phyloP scores from a whole-genome alignment of 169 alveolate genomes.

The Cryptosporidium baileyi region DNA sequence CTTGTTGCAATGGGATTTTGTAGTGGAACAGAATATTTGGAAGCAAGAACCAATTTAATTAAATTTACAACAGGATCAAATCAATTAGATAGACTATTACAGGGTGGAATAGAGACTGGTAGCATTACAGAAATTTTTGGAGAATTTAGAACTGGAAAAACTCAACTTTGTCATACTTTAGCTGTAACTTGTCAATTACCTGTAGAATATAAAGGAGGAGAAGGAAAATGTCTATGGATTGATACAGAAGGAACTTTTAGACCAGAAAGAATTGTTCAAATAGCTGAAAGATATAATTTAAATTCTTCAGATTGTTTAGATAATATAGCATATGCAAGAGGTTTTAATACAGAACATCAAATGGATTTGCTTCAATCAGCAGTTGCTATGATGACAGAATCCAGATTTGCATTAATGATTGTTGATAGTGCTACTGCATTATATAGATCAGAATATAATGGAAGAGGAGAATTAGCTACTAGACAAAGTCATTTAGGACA shows the following conservation, averaged over 20 bases:
- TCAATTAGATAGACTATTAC: conserved; percentile 91
- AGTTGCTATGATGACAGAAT: conserved; percentile 96
- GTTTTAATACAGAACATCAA: conserved; percentile 96
- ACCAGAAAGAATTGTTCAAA: conserved; percentile 97
- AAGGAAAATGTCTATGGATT: conserved; percentile 96
- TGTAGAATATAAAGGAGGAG: conserved; percentile 95
- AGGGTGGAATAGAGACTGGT: conserved; percentile 98
- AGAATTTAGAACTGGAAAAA: conserved; percentile 97
- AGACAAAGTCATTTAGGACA: conserved; percentile 97
- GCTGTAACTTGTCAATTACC: conserved; percentile 90
- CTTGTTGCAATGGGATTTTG: conserved; percentile 90
- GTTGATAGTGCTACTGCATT: conserved; percentile 97
- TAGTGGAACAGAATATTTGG: conserved; percentile 89
- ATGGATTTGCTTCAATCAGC: conserved; percentile 93
- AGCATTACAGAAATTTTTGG: conserved; percentile 98
- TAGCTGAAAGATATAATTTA: conserved; percentile 95
- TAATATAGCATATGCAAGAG: conserved; percentile 97
- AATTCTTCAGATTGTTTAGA: conserved; percentile 95
- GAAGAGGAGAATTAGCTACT: conserved; percentile 98
- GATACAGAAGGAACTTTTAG: conserved; percentile 99
- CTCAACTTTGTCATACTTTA: conserved; percentile 96
- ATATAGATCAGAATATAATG: conserved; percentile 97
- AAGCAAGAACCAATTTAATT: conserved; percentile 89
- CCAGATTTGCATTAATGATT: conserved; percentile 94
- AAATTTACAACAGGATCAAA: conserved; percentile 94